These are phyloP conservation scores for Aleurites moluccanus DNA, from an alignment of 441 rosid genomes.

Conservation along the genomic window DNA sequence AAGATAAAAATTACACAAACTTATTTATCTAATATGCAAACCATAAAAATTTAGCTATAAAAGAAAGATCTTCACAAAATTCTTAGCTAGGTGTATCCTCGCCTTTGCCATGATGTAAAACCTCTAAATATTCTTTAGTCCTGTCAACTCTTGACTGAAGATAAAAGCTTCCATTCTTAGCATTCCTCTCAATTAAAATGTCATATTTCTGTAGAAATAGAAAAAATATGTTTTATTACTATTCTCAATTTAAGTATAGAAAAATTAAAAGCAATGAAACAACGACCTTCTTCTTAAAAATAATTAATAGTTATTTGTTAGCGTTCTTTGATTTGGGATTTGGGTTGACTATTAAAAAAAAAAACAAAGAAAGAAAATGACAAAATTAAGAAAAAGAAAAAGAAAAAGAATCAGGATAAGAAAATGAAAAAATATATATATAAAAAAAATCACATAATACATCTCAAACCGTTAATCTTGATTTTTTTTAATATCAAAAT, in stretches of 20 bases:
- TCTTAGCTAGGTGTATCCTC: constrained; percentile 48
- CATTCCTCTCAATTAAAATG: constrained; percentile 67
- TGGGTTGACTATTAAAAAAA: too few relatives aligned
- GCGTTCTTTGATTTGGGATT: too few relatives aligned
- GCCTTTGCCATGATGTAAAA: constrained; percentile 36
- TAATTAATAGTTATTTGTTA: too few relatives aligned
- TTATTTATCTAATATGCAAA: too few relatives aligned
- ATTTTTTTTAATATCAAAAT: neutral
- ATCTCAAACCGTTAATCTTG: neutral
- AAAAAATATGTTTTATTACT: constrained; percentile 4
- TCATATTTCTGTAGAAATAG: constrained; percentile 68
- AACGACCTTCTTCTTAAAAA: constrained; percentile 57
- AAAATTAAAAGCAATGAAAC: neutral
- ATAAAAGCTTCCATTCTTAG: constrained; percentile 88
- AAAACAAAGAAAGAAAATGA: too few relatives aligned
- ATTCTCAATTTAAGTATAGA: neutral
- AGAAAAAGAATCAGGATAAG: too few relatives aligned
- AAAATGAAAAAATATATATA: too few relatives aligned
- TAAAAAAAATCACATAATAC: neutral
- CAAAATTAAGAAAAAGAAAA: too few relatives aligned
- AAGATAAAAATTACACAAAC: too few relatives aligned
- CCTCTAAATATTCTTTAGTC: constrained; percentile 90
- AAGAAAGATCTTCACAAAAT: neutral
- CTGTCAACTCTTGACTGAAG: constrained; percentile 87
- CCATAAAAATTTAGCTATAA: too few relatives aligned